phyloP scores from a whole-genome alignment of 495 filamentous ascomycete species.

The Penicillium turbatum region DNA sequence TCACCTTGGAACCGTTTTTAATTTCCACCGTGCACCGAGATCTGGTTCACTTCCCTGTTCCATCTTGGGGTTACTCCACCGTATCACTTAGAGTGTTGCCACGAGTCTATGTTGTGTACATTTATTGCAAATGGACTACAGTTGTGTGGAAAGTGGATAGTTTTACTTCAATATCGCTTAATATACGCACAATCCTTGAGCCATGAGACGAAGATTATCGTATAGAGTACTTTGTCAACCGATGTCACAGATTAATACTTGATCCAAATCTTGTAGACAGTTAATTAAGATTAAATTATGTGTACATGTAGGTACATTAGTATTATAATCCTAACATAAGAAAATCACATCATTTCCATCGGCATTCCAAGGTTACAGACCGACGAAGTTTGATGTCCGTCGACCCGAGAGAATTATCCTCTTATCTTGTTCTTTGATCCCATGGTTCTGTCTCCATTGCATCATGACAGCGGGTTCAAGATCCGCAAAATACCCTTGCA shows the following conservation, averaged over 20 bases:
- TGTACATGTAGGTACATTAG: too few species aligned
- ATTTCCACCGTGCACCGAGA: slow-evolving; percentile 23
- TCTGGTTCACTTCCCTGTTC: slow-evolving; percentile 24
- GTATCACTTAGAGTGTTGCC: slow-evolving; percentile 28
- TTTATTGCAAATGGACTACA: not conserved
- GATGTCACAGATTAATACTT: not conserved
- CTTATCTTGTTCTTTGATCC: not conserved
- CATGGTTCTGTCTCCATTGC: not conserved
- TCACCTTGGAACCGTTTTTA: slow-evolving; percentile 13
- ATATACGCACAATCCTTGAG: not conserved
- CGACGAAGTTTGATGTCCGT: too few species aligned
- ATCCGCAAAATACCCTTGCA: slow-evolving; percentile 5
- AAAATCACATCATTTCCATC: not conserved
- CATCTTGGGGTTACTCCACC: slow-evolving; percentile 14
- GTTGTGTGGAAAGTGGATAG: not conserved
- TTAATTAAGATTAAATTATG: not conserved
- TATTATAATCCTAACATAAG: not conserved
- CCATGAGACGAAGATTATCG: too few species aligned
- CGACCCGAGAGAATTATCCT: too few species aligned
- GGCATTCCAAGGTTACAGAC: not conserved
- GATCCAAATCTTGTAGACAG: not conserved
- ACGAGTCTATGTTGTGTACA: slow-evolving; percentile 5
- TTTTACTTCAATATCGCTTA: not conserved
- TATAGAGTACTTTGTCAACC: not conserved
- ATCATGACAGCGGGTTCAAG: not conserved